Evolutionary conservation across 2,329 filamentous ascomycete species (phyloP), one percentile per base, ranked within the genome.

Genomic region (Colletotrichum sp.): DNA sequence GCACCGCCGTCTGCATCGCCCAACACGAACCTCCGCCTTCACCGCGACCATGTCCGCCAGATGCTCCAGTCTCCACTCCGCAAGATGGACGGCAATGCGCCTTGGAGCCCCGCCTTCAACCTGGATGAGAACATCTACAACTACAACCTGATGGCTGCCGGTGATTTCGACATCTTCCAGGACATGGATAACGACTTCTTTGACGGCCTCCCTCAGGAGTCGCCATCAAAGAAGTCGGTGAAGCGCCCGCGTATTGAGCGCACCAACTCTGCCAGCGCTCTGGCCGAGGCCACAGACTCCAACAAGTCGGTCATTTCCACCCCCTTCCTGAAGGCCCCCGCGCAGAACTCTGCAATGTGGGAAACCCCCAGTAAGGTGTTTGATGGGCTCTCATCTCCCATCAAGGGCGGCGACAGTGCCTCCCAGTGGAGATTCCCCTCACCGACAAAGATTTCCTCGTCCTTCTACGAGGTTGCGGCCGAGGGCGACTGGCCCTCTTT

Each of bases 1-100:
- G 86, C 88, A 15, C 91, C 90, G 30, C 95, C 95, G 70, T 98
- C 96, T 1, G 93, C 95, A 21, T 99, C 96, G 16, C 96, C 97
- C 3, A 98, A 97, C 82, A 98, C 96, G 12, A 98, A 98, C 81
- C 90, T 99, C 24, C 93, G 94, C 74, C 93, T 97, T 79, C 97
- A 99, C 82, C 94, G 96, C 71, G 93, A 96, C 81, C 93, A 92
- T 79, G 95, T 99, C 68, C 92, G 92, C 79, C 89, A 95, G 79
- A 92, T 98, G 88, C 92, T 98, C 60, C 95, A 95, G 72, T 97
- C 95, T 7, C 95, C 95, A 6, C 88, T 92, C 67, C 85, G 87
- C 32, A 85, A 87, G 18, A 89, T 92, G 64, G 90, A 92, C 34
- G 84, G 87, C 10, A 75, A 79, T 21, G 83, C 90, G 32, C 90